Base-by-base conservation (phyloP, 1,284 basidiomycete genomes). In the Sporisorium iseilematis-ciliati region DNA sequence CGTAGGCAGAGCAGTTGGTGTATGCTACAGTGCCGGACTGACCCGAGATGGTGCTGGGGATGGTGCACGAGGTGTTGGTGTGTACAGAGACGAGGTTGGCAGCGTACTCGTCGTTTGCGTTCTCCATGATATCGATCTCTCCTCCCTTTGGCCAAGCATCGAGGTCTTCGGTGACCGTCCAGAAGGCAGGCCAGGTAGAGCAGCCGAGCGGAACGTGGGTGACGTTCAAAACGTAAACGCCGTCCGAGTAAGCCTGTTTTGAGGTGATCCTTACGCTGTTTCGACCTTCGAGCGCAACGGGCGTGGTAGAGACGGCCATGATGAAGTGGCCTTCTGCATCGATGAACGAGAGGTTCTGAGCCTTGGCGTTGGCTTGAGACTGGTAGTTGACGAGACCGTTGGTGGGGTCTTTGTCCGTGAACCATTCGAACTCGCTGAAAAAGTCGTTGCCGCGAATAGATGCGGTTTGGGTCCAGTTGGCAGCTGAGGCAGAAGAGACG, bases 41-140 rank as follows among this genome's bases (percentile, higher is more conserved):
- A 6, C 46, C 41, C 4, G 63, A 33, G 50, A 61, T 69, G 12
- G 50, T 46, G 21, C 14, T 14, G 1, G 75, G 57, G n/a, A 79
- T 58, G 38, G 51, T 71, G 56, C 81, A 83, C 7, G 62, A 60
- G 0, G 57, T 51, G 25, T 72, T 57, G 31, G 82, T 80, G 66
- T 85, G 83, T 2, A 79, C 46, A 2, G 82, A 70, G 8, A 67
- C 79, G 6, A 80, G 66, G 60, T 80, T 76, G 43, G 60, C 61
- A 0, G 49, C 11, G 57, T 77, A 84, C 52, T 82, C 48, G 55
- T 84, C 81, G 56, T 84, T 84, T 14, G 77, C 80, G 46, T 84
- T 83, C 40, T 85, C 83, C 20, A 82, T 43, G 35, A 85, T 81
- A 45, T 85, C 83, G 33, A 85, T 84, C 43, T 85, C 83, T 16